These are phyloP conservation scores for Proliferodiscus dingleyae DNA, from an alignment of 2,329 filamentous ascomycete genomes.

Conservation along the genomic window DNA sequence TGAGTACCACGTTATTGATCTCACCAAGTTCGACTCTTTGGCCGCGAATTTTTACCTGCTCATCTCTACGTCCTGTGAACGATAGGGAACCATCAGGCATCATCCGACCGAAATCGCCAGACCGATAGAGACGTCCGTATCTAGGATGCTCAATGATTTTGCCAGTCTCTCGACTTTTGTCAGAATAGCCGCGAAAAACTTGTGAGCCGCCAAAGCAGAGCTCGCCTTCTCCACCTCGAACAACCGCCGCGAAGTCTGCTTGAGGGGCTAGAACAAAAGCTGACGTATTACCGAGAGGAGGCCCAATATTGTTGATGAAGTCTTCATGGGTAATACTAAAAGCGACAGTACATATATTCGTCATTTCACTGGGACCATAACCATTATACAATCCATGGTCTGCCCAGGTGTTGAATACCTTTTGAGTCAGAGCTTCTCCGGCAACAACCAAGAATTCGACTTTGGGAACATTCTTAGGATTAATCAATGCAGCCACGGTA, in stretches of 20 bases:
- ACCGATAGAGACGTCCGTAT: constrained; percentile 73
- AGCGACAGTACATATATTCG: constrained; percentile 79
- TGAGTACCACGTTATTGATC: constrained; percentile 59
- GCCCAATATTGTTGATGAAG: constrained; percentile 70
- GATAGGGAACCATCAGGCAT: constrained; percentile 70
- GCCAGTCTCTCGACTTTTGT: constrained; percentile 54
- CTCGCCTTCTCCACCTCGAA: constrained; percentile 71
- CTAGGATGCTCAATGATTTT: constrained; percentile 66
- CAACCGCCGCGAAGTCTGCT: constrained; percentile 48
- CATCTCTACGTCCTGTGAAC: constrained; percentile 69
- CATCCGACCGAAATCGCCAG: constrained; percentile 76
- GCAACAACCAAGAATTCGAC: constrained; percentile 76
- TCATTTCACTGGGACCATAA: constrained; percentile 82
- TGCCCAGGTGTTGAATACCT: constrained; percentile 66
- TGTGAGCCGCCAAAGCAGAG: constrained; percentile 84
- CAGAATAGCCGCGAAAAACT: constrained; percentile 70
- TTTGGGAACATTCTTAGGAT: constrained; percentile 61
- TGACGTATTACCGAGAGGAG: constrained; percentile 70
- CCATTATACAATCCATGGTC: constrained; percentile 66
- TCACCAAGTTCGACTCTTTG: constrained; percentile 76
- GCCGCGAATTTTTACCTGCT: constrained; percentile 77
- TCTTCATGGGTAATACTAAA: constrained; percentile 52
- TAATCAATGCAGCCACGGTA: constrained; percentile 73
- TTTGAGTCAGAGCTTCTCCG: constrained; percentile 72
- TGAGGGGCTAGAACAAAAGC: constrained; percentile 35